Base-by-base conservation (phyloP, 495 filamentous ascomycete genomes). In the Podospora pseudopauciseta region DNA sequence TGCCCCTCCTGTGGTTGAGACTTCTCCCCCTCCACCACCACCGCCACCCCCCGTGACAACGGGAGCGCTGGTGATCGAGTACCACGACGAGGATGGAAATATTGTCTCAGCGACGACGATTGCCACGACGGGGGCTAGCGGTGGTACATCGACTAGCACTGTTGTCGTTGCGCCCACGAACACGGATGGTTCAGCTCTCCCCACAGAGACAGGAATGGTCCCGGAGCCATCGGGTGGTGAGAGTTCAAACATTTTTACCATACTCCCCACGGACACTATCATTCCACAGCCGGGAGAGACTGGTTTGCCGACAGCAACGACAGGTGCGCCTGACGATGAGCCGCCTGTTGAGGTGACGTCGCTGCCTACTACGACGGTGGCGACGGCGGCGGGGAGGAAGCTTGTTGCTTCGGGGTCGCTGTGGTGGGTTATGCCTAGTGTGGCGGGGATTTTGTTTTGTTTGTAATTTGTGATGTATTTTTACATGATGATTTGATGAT, bases 61-160 rank as follows among this genome's bases (percentile, higher is more conserved):
- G 13, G 61, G 61, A 4, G 32, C 34, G 4, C 6, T 63, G 61
- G 30, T 63, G 9, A 32, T 63, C 5, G 61, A 63, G 61, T 63
- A 63, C 32, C 30, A 1, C 0, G 61, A 63, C 32, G 4, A 6
- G 30, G 32, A 63, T 5, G 61, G 30, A 7, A 63, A 49, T 20
- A 5, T 63, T 6, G 13, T 63, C 7, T 32, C 27, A 18, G 34
- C 11, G 15, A 49, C 27, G 3, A 32, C 30, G 5, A 19, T 63
- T 16, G 5, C 32, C 18, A 63, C 61, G 1, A 63, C 61, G 3
- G 61, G 61, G 11, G 15, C 7, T n/a, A 63, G 26, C 3, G 61
- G 61, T 2, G 61, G 61, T 9, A 63, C 61, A 20, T 18, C 30
- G 2, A 63, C 61, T 11, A 63, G 34, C 30, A 39, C 30, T 7